Conservation (phyloP, 78 protist genomes). For the Pigoraptor vietnamica region DNA sequence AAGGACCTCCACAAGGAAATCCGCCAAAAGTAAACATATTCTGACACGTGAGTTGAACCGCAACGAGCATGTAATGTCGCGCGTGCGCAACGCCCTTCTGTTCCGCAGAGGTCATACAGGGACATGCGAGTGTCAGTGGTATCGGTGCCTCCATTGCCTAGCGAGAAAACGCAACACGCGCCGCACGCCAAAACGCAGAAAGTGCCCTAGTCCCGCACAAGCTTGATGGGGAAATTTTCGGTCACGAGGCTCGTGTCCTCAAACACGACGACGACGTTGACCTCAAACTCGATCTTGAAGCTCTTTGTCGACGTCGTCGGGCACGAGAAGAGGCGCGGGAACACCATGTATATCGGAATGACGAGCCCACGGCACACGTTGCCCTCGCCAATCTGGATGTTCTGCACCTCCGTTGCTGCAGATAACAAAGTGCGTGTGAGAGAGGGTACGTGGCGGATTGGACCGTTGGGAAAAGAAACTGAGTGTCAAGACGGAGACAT, state of each 20-base stretch:
- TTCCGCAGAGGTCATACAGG: no score
- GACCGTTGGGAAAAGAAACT: no score
- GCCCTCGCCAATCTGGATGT: conserved; percentile 88
- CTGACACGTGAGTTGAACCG: no score
- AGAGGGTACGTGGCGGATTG: no score
- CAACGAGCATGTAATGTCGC: no score
- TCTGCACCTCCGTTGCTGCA: conserved; percentile 54
- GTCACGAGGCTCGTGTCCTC: conserved; percentile 68
- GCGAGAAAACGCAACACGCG: no score
- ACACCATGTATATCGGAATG: conserved; percentile 82
- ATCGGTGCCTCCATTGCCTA: no score
- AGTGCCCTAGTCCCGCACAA: conserved; percentile 24
- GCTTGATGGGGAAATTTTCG: conserved; percentile 85
- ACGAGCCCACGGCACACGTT: conserved; percentile 53
- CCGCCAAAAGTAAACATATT: no score
- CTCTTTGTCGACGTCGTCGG: conserved; percentile 52
- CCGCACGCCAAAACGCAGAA: no score
- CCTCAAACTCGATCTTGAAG: conserved; percentile 42
- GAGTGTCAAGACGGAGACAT: no score
- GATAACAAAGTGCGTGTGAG: background rate
- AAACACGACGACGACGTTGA: conserved; percentile 76
- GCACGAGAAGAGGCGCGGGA: conserved; percentile 90
- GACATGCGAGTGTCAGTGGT: no score
- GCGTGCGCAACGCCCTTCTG: no score
- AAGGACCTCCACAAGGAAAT: background rate